Evolutionary conservation across 225 moss, liverwort and hornwort genomes (phyloP).

Genomic region (Polytrichum commune): DNA sequence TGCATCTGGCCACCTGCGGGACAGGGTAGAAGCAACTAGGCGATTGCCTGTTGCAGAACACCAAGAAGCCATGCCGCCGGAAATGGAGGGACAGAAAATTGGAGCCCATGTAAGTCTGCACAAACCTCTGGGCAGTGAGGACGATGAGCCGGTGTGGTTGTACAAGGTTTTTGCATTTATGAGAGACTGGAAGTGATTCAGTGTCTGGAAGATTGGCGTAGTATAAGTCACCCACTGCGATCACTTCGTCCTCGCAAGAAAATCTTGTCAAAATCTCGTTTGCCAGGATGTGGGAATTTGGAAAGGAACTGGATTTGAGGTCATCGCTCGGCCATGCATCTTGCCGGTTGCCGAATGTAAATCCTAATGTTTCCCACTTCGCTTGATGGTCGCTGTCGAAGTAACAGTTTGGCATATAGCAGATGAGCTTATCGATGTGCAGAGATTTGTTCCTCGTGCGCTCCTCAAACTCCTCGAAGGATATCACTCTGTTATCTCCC

Average conservation of each 20-base stretch:
- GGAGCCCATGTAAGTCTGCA: conserved; percentile 50
- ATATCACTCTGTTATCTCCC: conserved; percentile 23
- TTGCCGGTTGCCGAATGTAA: conserved; percentile 33
- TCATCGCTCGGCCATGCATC: conserved; percentile 15
- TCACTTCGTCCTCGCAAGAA: conserved; percentile 23
- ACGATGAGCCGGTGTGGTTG: conserved; percentile 39
- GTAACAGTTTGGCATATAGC: conserved; percentile 47
- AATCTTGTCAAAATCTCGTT: conserved; percentile 19
- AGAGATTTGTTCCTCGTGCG: conserved; percentile 8
- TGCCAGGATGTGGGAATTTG: not conserved
- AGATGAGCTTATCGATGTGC: conserved; percentile 42
- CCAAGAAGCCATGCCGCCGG: conserved; percentile 53
- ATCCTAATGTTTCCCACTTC: conserved; percentile 41
- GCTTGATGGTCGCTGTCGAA: conserved; percentile 38
- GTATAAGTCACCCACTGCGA: conserved; percentile 49
- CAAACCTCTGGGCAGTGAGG: conserved; percentile 47
- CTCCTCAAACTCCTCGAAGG: conserved; percentile 25
- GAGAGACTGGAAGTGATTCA: conserved; percentile 13
- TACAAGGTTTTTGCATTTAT: conserved; percentile 16
- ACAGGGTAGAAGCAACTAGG: conserved; percentile 55
- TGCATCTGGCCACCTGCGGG: conserved; percentile 44
- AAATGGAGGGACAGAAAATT: conserved; percentile 51
- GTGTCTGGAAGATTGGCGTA: conserved; percentile 36
- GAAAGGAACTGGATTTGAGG: not conserved
- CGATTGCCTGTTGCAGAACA: conserved; percentile 49